These are phyloP conservation scores for Heteromeles arbutifolia DNA, from an alignment of 306 rosid species.

Conservation along the genomic window DNA sequence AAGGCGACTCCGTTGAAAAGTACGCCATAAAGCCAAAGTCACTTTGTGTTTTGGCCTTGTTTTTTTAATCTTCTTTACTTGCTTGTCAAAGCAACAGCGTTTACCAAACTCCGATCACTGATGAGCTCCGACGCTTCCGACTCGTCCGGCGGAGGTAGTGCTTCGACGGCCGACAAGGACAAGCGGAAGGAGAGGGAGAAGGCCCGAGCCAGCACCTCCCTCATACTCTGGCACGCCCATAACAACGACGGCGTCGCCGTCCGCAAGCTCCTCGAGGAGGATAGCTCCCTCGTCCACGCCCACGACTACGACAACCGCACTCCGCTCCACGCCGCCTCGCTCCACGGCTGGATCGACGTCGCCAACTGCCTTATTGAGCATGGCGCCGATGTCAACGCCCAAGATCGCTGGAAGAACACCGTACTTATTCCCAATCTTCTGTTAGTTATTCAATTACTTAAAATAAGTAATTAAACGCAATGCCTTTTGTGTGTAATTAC, in stretches of 20 bases:
- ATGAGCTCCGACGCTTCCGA: conserved; percentile 55
- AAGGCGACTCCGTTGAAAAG: conserved; percentile 26
- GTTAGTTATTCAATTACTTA: not conserved
- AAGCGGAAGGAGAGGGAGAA: conserved; percentile 86
- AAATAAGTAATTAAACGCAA: not conserved
- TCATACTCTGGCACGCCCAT: conserved; percentile 92
- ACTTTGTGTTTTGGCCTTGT: no score
- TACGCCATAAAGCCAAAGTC: not conserved
- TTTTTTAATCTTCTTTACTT: no score
- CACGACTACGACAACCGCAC: conserved; percentile 89
- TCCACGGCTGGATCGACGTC: conserved; percentile 79
- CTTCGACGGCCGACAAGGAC: conserved; percentile 12
- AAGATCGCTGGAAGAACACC: conserved; percentile 94
- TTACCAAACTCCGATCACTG: not conserved
- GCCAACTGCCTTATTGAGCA: conserved; percentile 62
- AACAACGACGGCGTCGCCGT: conserved; percentile 79
- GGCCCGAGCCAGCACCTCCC: conserved; percentile 79
- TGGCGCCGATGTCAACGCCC: conserved; percentile 91
- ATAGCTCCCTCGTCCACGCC: conserved; percentile 67
- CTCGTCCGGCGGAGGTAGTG: conserved; percentile 14
- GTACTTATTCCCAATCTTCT: conserved; percentile 22
- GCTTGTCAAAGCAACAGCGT: not conserved
- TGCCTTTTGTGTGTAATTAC: not conserved
- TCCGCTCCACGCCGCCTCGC: conserved; percentile 83
- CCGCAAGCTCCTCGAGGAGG: conserved; percentile 94